These are phyloP conservation scores for Betula pendula DNA, from an alignment of 306 rosid species.

Conservation along the genomic window DNA sequence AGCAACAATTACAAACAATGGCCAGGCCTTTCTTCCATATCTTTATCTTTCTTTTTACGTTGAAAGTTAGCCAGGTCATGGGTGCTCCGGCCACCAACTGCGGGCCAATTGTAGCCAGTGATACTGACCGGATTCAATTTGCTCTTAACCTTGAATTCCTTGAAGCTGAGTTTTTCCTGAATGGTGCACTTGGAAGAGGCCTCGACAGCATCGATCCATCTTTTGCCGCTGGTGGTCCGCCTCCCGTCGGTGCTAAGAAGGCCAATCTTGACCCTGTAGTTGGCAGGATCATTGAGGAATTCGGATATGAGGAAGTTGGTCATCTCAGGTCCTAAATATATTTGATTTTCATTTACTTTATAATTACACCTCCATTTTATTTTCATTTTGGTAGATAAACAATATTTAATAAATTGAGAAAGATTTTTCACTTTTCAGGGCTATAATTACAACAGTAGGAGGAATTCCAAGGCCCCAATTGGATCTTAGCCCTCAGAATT, in stretches of 20 bases:
- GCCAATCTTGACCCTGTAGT: slow-evolving; percentile 29
- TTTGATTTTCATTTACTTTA: background rate
- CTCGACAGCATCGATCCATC: slow-evolving; percentile 11
- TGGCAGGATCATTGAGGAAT: slow-evolving; percentile 25
- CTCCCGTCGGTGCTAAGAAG: slow-evolving; percentile 27
- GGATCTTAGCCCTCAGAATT: slow-evolving; percentile 22
- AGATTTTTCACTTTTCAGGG: too few relatives aligned
- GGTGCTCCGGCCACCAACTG: slow-evolving; percentile 7
- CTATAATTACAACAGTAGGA: slow-evolving; percentile 5
- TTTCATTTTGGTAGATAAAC: too few relatives aligned
- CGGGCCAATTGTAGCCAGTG: slow-evolving; percentile 16
- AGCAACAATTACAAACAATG: too few relatives aligned
- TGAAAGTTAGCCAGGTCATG: background rate
- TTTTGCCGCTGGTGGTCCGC: slow-evolving; percentile 28
- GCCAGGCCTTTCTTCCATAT: background rate
- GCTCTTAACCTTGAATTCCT: slow-evolving; percentile 38
- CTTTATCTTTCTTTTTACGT: background rate
- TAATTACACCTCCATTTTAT: background rate
- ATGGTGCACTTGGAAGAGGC: slow-evolving; percentile 26
- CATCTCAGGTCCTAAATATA: slow-evolving; percentile 23
- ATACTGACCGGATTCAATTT: slow-evolving; percentile 22
- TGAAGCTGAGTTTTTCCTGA: slow-evolving; percentile 25
- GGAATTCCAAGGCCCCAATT: slow-evolving; percentile 35
- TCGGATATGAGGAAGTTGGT: slow-evolving; percentile 39
- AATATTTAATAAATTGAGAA: too few relatives aligned